A percentile compares a stretch with the other conserved stretches of the same genome.
phyloP scores from a whole-genome alignment of 768 basidiomycete genomes.

The Lactarius tabidus region DNA sequence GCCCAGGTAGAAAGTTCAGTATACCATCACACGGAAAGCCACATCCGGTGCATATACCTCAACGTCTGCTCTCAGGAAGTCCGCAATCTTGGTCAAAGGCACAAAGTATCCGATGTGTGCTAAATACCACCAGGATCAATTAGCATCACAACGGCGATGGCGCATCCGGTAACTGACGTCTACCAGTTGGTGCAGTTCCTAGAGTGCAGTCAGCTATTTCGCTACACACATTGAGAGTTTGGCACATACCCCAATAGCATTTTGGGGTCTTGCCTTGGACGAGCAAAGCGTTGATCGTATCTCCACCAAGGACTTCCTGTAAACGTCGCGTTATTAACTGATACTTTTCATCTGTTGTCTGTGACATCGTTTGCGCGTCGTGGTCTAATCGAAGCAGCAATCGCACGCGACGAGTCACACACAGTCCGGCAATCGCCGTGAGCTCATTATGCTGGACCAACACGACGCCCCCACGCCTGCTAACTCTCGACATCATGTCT shows the following conservation, averaged over 20 bases:
- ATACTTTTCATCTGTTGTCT: constrained; percentile 46
- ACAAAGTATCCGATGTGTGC: constrained; percentile 99
- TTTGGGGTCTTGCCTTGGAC: constrained; percentile 71
- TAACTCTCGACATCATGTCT: constrained; percentile 38
- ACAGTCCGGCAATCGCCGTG: constrained; percentile 12
- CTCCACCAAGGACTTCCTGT: constrained; percentile 85
- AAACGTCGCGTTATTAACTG: constrained; percentile 81
- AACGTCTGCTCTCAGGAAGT: constrained; percentile 91
- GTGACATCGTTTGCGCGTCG: constrained; percentile 6
- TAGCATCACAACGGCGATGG: background rate
- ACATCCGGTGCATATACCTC: constrained; percentile 46
- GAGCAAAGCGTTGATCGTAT: constrained; percentile 75
- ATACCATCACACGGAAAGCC: constrained; percentile 25
- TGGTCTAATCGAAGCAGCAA: background rate
- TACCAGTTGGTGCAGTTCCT: constrained; percentile 92
- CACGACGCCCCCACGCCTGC: too few relatives aligned
- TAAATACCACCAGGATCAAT: constrained; percentile 32
- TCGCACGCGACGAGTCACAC: background rate
- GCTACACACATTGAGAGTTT: background rate
- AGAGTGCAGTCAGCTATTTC: constrained; percentile 3
- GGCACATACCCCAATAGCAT: constrained; percentile 84
- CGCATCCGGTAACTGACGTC: constrained; percentile 57
- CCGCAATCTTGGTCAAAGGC: constrained; percentile 89
- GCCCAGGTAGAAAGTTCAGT: constrained; percentile 6
- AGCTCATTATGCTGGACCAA: background rate